A percentile compares a stretch with the other conserved stretches of the same genome.
phyloP scores from a whole-genome alignment of 75 land plant species.

The Gnetum montanum region DNA sequence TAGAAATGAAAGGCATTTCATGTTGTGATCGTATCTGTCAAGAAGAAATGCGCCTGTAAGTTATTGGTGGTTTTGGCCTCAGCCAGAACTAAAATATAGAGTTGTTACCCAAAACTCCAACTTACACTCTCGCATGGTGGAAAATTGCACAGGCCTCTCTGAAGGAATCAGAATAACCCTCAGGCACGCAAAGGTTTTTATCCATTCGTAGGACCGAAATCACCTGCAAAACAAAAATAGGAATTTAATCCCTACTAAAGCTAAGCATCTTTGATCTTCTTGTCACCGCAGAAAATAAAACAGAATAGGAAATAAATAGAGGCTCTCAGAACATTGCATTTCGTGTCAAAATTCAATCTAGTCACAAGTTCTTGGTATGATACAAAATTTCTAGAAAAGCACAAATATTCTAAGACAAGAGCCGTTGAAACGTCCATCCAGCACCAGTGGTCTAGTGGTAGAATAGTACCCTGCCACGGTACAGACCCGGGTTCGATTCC shows the following conservation, averaged over 20 bases:
- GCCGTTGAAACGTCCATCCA: too few species aligned
- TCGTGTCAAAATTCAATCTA: too few species aligned
- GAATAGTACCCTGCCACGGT: constrained; percentile 99
- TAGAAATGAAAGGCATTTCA: constrained; percentile 30
- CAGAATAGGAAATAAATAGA: neutral
- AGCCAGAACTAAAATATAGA: neutral
- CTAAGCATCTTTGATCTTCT: too few species aligned
- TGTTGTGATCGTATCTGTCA: constrained; percentile 55
- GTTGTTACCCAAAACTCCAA: too few species aligned
- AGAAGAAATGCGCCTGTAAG: neutral
- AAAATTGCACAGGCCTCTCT: constrained; percentile 75
- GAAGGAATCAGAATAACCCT: constrained; percentile 54
- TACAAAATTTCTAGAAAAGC: too few species aligned
- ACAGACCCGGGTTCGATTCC: constrained; percentile 99
- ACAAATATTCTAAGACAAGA: too few species aligned
- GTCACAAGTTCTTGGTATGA: too few species aligned
- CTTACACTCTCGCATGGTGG: constrained; percentile 66
- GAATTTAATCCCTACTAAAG: too few species aligned
- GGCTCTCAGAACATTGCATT: neutral
- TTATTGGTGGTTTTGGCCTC: neutral
- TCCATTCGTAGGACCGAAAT: constrained; percentile 49
- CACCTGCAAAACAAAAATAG: constrained; percentile 39
- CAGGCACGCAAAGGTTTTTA: constrained; percentile 45
- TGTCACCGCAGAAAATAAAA: too few species aligned
- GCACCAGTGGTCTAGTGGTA: constrained; percentile 99